Evolutionary conservation across 371 early-diverging fungal genomes (phyloP).

Genomic region (Mucor piriformis): DNA sequence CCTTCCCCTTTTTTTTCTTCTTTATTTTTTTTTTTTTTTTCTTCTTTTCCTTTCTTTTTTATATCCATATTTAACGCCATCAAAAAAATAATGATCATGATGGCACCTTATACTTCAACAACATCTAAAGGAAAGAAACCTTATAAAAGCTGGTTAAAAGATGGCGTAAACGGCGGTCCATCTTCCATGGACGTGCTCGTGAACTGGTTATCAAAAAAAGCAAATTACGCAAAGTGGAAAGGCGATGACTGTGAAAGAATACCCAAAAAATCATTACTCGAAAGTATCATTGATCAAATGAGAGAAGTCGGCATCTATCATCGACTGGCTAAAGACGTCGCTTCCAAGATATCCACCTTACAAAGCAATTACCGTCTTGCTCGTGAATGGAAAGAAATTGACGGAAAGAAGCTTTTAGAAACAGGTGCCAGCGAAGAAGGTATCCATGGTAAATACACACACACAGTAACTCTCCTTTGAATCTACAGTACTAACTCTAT

Average conservation of each 20-base stretch:
- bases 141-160: constrained; percentile 55
- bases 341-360: constrained; percentile 49
- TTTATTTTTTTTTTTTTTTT: constrained; percentile 10
- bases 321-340: constrained; percentile 50
- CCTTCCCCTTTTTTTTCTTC: neutral
- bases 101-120: constrained; percentile 30
- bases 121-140: constrained; percentile 46
- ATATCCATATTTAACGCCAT: constrained; percentile 9
- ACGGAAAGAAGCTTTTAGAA: constrained; percentile 38
- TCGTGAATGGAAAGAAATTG: constrained; percentile 51
- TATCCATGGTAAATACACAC: constrained; percentile 42
- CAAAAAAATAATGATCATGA: constrained; percentile 33
- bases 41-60: constrained; percentile 10
- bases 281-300: constrained; percentile 49
- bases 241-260: constrained; percentile 48
- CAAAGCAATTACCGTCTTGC: constrained; percentile 50
- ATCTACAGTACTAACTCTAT: too few species aligned
- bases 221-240: constrained; percentile 52
- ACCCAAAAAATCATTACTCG: constrained; percentile 47
- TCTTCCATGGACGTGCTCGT: constrained; percentile 51
- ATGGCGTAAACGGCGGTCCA: constrained; percentile 53
- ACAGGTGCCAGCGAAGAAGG: constrained; percentile 42
- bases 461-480: too few species aligned
- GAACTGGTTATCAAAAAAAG: constrained; percentile 50
- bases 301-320: constrained; percentile 49